Base-by-base conservation (phyloP, 176 grass and related monocot genomes). In the Hyparrhenia diplandra region DNA sequence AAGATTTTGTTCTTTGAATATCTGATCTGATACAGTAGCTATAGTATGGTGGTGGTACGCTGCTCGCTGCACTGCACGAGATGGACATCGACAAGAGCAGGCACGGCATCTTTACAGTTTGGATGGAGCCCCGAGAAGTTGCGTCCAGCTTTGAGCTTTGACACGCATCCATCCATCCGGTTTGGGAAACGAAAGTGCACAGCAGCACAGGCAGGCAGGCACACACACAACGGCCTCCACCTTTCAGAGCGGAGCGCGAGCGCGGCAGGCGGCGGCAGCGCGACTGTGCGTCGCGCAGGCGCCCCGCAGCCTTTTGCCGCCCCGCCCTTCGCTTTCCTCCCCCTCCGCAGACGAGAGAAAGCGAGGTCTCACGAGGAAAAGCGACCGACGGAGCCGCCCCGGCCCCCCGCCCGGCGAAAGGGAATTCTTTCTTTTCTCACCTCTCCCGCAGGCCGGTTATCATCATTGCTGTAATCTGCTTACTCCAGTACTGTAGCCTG, bases 141-240 rank as follows among this genome's bases (percentile, higher is more conserved):
- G 87, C 64, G 10, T 68, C 23, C 79, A 83, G 83, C 73, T 86
- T 83, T 71, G 73, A 78, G 76, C 76, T 84, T 84, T 79, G 87
- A 80, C 83, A 90, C 79, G 83, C 37, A 86, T 31, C 5, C n/a
- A n/a, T n/a, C n/a, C n/a, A n/a, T n/a, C n/a, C 36, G n/a, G n/a
- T n/a, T n/a, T n/a, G n/a, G n/a, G 3, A 5, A 21, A 21, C 32
- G 34, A 16, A 36, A 11, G 39, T 23, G 32, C 2, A n/a, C 17
- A 18, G 46, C 31, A 32, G 71, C 13, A 14, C 1, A 8, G 17
- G 24, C 62, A 20, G 39, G 29, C 29, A 27, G 42, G 69, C 82
- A n/a, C n/a, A n/a, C n/a, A n/a, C n/a, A 32, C 31, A 79, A 90
- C 88, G 54, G 23, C 61, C 41, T 67, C 57, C 2, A 30, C 78